Evolutionary conservation across 805 yeast species (phyloP), one percentile per base, ranked within the genome.

Genomic region (Metschnikowia noctiluminum): DNA sequence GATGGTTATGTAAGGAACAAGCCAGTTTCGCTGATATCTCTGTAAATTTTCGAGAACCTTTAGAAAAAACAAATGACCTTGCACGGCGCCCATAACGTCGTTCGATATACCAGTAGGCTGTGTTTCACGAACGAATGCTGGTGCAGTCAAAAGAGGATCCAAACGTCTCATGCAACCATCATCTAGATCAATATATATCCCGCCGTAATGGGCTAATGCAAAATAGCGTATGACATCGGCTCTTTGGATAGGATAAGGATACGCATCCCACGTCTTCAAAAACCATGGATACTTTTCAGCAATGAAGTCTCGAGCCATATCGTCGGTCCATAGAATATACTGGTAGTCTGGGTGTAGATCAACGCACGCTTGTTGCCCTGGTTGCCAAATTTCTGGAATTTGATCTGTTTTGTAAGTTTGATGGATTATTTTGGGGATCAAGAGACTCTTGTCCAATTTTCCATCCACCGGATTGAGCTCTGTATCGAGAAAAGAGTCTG

Each of bases 171-270:
- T 79, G 66, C 96, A 89, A 7, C 94, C 96, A 64, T 87, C 96
- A 63, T 90, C 97, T 56, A 91, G 71, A 66, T 90, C 97, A 55
- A 90, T 82, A 67, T 91, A 91, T 41, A 91, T 76, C 38, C 97
- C 97, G 52, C 97, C 97, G 61, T 78, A 90, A 62, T 88, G 90
- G 46, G 76, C 77, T 53, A 91, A 70, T 7, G 88, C 85, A 68
- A 91, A 91, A 69, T 91, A 91, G 55, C 97, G 77, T 42, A 91
- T 87, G 7, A 89, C 94, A 61, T 91, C 97, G 1, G 96, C 97
- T 49, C 97, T 73, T 72, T 89, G 83, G 55, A 91, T 91, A 12
- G 91, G 89, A 62, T 82, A 89, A 38, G 77, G 79, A 62, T 91
- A 91, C 27, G 76, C 65, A 59, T 88, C 92, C 76, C 85, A 91